Evolutionary conservation across 352 stramenopile species (phyloP).

Genomic region (Pythium myriotylum): DNA sequence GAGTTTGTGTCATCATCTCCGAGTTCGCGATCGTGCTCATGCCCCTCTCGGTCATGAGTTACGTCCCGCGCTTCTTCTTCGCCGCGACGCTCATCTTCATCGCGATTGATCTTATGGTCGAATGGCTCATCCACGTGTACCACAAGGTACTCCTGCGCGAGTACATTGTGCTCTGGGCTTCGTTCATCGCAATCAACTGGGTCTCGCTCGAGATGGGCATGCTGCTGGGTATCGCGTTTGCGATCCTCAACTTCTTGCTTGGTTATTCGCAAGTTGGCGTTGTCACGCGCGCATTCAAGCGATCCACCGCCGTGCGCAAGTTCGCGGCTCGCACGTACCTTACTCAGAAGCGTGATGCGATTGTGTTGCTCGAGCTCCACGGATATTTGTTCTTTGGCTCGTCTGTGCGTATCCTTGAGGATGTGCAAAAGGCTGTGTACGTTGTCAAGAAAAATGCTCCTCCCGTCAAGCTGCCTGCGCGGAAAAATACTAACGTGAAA

Average conservation of each 20-base stretch:
- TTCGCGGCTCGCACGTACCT: conserved; percentile 64
- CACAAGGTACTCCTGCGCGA: conserved; percentile 87
- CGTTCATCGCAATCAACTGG: conserved; percentile 94
- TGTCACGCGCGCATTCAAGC: conserved; percentile 58
- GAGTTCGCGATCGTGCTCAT: conserved; percentile 90
- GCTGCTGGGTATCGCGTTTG: conserved; percentile 89
- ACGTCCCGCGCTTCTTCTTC: conserved; percentile 98
- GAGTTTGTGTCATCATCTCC: conserved; percentile 87
- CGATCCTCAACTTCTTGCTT: conserved; percentile 85
- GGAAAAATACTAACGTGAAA: conserved; percentile 21
- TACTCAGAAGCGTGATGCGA: conserved; percentile 65
- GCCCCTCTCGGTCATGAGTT: conserved; percentile 94
- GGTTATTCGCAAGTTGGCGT: conserved; percentile 79
- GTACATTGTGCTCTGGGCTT: conserved; percentile 92
- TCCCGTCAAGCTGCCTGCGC: conserved; percentile 7
- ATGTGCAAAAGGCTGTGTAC: conserved; percentile 78
- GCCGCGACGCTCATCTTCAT: conserved; percentile 97
- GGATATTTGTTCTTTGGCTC: conserved; percentile 88
- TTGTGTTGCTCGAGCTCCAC: conserved; percentile 81
- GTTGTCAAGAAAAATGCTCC: conserved; percentile 46
- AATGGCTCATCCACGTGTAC: conserved; percentile 94
- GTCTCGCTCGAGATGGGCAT: conserved; percentile 97
- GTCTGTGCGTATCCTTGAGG: conserved; percentile 79
- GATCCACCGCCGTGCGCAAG: conserved; percentile 68
- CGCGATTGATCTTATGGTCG: conserved; percentile 95